Evolutionary conservation across 2,329 filamentous ascomycete species (phyloP), one percentile per base, ranked within the genome.

Genomic region (Fusarium sterilihyphosum): DNA sequence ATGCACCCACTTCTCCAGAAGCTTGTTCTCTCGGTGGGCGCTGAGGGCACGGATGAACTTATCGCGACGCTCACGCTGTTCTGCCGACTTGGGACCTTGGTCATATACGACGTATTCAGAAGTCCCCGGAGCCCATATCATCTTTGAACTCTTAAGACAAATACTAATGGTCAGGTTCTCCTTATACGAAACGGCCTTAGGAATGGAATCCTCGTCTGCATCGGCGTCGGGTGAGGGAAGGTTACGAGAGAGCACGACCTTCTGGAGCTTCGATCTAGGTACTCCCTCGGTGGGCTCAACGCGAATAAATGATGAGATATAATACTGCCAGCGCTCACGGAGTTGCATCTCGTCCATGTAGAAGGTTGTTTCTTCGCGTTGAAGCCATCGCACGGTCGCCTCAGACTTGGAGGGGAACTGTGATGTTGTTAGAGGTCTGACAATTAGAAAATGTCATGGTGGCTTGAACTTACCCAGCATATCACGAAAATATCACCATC

Each of bases 401-500:
- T 93, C 90, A 68, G 88, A 88, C 73, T 88, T 89, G 26, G 85
- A 83, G n/a, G 94, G 93, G 67, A 91, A 90, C 92, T 90, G 58
- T 88, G 58, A 77, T 65, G 53, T 31, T 22, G 78, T 86, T 80
- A 86, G 83, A 68, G n/a, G 13, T 22, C 29, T 46, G 31, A 4
- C 18, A 8, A 44, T 26, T n/a, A 56, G 37, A 43, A 14, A 65
- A 77, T 33, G 47, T 46, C 57, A 35, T 38, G 29, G 14, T 13
- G 11, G 8, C 10, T 58, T 35, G 14, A 33, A 91, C 94, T 89
- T 91, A 98, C 96, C 87, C 93, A 98, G 80, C 92, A 92, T 75
- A 98, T 92, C 57, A 94, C 91, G 83, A 97, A 98, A 73, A 97
- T 90, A 79, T 98, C 96, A 22, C 93, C 93, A 73, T 98, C 96